Evolutionary conservation across 345 rosid genomes (phyloP).

Genomic region (Gossypium mustelinum): DNA sequence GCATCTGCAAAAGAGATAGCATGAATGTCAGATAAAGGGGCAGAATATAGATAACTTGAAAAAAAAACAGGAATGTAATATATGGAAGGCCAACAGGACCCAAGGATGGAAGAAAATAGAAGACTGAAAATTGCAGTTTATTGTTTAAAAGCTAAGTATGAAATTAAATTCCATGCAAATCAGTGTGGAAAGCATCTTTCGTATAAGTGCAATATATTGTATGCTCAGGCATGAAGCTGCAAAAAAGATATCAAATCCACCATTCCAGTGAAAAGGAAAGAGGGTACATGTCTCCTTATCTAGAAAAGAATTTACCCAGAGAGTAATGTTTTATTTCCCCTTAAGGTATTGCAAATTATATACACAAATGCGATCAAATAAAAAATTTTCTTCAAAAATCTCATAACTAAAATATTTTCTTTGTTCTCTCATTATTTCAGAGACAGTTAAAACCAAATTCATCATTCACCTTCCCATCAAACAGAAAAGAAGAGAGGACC

Average conservation of each 20-base stretch:
- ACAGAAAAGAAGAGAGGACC: no score
- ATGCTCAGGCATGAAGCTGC: no score
- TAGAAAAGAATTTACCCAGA: neutral
- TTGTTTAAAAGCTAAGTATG: neutral
- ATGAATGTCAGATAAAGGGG: neutral
- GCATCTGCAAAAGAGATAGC: slow-evolving; percentile 60
- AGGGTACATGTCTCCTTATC: neutral
- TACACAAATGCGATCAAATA: no score
- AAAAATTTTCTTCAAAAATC: no score
- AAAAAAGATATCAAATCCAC: neutral
- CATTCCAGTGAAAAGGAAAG: neutral
- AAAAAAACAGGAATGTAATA: neutral
- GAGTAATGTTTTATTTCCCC: neutral
- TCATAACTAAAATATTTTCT: no score
- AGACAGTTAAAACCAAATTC: no score
- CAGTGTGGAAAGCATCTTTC: no score
- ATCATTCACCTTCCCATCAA: no score
- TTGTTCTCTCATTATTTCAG: no score
- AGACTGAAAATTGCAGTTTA: neutral
- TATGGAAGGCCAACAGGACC: neutral
- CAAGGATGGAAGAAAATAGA: neutral
- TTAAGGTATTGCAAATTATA: no score
- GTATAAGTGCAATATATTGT: no score
- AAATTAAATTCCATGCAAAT: no score
- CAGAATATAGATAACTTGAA: neutral